Evolutionary conservation across 768 basidiomycete species (phyloP), one percentile per base, ranked within the genome.

Genomic region (Leucocoprinus birnbaumii): DNA sequence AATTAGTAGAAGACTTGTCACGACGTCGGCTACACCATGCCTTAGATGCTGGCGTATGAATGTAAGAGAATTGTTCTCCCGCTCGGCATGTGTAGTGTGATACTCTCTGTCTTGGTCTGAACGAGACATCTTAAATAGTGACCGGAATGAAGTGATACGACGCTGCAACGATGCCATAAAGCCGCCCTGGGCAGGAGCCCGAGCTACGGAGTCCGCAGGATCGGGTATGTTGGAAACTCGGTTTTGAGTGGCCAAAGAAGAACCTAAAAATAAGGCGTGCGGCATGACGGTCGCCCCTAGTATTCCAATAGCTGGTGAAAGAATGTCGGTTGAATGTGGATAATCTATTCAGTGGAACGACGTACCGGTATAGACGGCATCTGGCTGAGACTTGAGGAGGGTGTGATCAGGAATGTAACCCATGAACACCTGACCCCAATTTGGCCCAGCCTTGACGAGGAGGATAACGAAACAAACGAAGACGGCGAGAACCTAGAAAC

Each of bases 241-340:
- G 54, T 73, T 68, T 37, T 71, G 68, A 0, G 71, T 66, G 25
- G 71, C 69, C 8, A 71, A 59, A n/a, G 68, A 68, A 2, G 70
- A 73, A 2, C 72, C 72, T 40, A 72, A 59, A 57, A 71, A 73
- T 51, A 74, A 59, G 4, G 84, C 82, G 65, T 90, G 89, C 1
- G 90, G 89, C 89, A 91, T 91, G 52, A 90, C 82, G 2, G 89
- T 91, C 2, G 89, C 86, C 47, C 84, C 83, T 3, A 84, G 59
- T 44, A 86, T 82, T 26, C 84, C 83, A 53, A 83, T 76, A 26
- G 81, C 80, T 82, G 56, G 26, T 52, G 48, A 48, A 60, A 55
- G 68, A 51, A 24, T 16, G 37, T 27, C 25, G 35, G 24, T 34
- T n/a, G 18, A 3, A 27, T 18, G 3, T 35, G 10, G 27, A 34